Evolutionary conservation across 495 filamentous ascomycete species (phyloP).

Genomic region (Neurospora sp.): DNA sequence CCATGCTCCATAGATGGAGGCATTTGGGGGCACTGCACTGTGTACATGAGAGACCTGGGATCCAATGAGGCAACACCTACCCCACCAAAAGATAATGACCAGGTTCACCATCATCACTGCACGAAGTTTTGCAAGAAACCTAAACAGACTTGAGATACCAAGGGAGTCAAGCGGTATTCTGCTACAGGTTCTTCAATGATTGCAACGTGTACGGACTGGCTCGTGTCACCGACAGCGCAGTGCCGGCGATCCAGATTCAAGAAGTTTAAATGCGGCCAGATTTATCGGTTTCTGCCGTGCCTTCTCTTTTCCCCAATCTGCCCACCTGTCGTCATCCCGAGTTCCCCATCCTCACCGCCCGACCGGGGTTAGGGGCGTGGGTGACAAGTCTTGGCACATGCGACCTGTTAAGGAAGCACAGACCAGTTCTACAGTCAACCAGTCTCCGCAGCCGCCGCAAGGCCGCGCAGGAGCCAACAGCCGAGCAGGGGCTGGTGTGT

Average conservation of each 20-base stretch:
- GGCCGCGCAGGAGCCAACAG: slow-evolving; percentile 8
- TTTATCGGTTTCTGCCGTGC: background rate
- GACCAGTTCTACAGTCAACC: background rate
- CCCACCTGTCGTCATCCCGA: background rate
- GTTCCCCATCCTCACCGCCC: background rate
- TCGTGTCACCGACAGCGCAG: background rate
- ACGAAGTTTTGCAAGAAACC: background rate
- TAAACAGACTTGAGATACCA: background rate
- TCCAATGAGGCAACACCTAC: background rate
- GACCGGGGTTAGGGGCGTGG: background rate
- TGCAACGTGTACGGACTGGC: background rate
- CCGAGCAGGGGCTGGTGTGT: slow-evolving; percentile 1
- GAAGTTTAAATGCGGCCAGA: background rate
- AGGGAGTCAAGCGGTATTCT: background rate
- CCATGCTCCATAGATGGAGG: background rate
- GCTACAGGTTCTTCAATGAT: background rate
- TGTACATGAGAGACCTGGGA: background rate
- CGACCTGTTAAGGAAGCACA: background rate
- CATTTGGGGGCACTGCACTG: background rate
- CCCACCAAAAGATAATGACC: background rate
- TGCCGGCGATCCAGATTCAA: background rate
- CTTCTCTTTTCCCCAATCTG: background rate
- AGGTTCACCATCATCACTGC: background rate
- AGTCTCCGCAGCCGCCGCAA: background rate
- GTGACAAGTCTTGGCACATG: background rate